Evolutionary conservation across 306 rosid genomes (phyloP).

Genomic region (Vigna mungo): DNA sequence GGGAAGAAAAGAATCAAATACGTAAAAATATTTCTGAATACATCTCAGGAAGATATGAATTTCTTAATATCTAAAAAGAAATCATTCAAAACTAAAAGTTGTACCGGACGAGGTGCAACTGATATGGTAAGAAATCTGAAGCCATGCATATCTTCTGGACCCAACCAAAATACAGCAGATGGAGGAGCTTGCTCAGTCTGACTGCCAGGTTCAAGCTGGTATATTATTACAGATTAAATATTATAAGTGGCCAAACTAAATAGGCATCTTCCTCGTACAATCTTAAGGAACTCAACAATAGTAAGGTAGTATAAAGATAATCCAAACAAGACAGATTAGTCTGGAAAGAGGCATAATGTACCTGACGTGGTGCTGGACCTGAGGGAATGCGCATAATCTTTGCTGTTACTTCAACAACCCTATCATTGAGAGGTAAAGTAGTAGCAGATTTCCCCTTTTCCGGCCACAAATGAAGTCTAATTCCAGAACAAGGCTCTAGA

Average conservation of each 20-base stretch:
- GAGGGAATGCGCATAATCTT: slow-evolving; percentile 97
- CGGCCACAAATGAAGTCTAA: slow-evolving; percentile 95
- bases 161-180: slow-evolving; percentile 80
- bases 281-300: slow-evolving; percentile 32
- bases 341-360: slow-evolving; percentile 42
- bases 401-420: slow-evolving; percentile 86
- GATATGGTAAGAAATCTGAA: slow-evolving; percentile 95
- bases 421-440: slow-evolving; percentile 61
- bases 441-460: slow-evolving; percentile 76
- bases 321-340: slow-evolving; percentile 37
- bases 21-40: slow-evolving; percentile 13
- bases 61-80: slow-evolving; percentile 34
- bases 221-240: slow-evolving; percentile 44
- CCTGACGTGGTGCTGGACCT: slow-evolving; percentile 98
- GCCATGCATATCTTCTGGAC: slow-evolving; percentile 87
- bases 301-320: slow-evolving; percentile 29
- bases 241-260: slow-evolving; percentile 43
- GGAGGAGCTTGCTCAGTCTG: slow-evolving; percentile 99
- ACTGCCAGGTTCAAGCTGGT: slow-evolving; percentile 96
- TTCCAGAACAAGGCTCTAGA: slow-evolving; percentile 96
- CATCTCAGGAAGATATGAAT: slow-evolving; percentile 19
- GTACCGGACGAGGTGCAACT: slow-evolving; percentile 99
- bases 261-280: slow-evolving; percentile 30
- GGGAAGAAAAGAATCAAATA: slow-evolving; percentile 21
- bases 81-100: slow-evolving; percentile 37